Evolutionary conservation across 768 basidiomycete species (phyloP), one percentile per base, ranked within the genome.

Genomic region (Termitomyces sp.): DNA sequence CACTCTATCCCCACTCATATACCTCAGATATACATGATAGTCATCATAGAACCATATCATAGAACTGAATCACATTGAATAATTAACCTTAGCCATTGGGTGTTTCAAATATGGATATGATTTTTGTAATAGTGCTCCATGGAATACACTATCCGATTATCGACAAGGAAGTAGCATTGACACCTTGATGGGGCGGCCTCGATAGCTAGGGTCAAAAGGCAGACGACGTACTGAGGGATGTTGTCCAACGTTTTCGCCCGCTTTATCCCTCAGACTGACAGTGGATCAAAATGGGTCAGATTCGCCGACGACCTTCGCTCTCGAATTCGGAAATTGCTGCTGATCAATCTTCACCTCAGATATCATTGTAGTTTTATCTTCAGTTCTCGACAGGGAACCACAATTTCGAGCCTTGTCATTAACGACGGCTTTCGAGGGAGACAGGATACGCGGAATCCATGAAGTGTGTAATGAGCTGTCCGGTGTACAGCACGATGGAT

Each of bases 261-360:
- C 9, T 10, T 26, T 9, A 24, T 51, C 18, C 30, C 26, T 28
- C 51, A 40, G 26, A 28, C 9, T 3, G 1, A 1, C 24, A 20
- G n/a, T 30, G 40, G 8, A 41, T 52, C 38, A 52, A 41, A 52
- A 52, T n/a, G 52, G 38, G 40, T 52, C 52, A 52, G 38, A 52
- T 52, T 52, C 52, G n/a, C 52, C 52, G 8, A 5, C 10, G 5
- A 41, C 38, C 11, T 26, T 52, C n/a, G 38, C 26, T 9, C 52
- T 52, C 7, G 38, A 40, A 8, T n/a, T 38, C 5, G 24, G 5
- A 28, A 52, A 10, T 26, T 52, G 32, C 5, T 32, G 36, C 7
- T 40, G 36, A 11, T 52, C 24, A 10, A 6, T 14, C 26, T 6
- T 41, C 5, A 18, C 20, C 13, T 28, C 24, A 5, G 36, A 38